Evolutionary conservation across 2,329 filamentous ascomycete genomes (phyloP), one percentile per base, ranked within the genome.

Genomic region (Xylaria sp.): DNA sequence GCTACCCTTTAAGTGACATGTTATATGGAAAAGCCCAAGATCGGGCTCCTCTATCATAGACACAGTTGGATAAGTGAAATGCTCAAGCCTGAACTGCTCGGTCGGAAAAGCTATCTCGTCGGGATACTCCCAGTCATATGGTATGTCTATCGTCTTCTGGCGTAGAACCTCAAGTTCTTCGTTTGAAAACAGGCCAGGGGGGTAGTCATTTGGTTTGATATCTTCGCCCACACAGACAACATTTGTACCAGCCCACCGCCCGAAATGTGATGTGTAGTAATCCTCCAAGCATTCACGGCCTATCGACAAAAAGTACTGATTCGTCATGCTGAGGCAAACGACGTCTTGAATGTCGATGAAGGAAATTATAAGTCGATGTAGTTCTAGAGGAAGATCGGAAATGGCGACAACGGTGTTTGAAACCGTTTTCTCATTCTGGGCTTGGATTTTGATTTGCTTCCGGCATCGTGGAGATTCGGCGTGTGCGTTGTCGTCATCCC

Each of bases 241-340:
- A 15, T 66, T 69, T 57, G 69, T 67, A 3, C 72, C 71, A 8
- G 73, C 70, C 73, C 72, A 76, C 35, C 19, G 43, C 9, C 69
- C 71, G 9, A 74, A 45, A 14, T 64, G 64, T n/a, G 62, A 52
- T 12, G 61, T 40, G 54, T 68, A 72, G 57, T 68, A 62, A 37
- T 66, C 57, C 28, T 65, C 52, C 0, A 67, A 1, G 25, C 1
- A 25, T 19, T 50, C 1, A 9, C 23, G 62, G 23, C 45, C 51
- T 19, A 68, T 46, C 4, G 38, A 33, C 60, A 50, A 60, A 47
- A 65, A 62, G 46, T 64, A 60, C 40, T 35, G 37, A 40, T 38
- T 58, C n/a, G 61, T 54, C 14, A 63, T 46, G n/a, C 58, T 55
- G 8, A 66, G 23, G 37, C n/a, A 43, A n/a, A 66, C 31, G 21